A percentile compares a stretch with the other conserved stretches of the same genome.
Evolutionary conservation across 192 early-diverging fungal genomes (phyloP).

Genomic region (Coemansia reversa): DNA sequence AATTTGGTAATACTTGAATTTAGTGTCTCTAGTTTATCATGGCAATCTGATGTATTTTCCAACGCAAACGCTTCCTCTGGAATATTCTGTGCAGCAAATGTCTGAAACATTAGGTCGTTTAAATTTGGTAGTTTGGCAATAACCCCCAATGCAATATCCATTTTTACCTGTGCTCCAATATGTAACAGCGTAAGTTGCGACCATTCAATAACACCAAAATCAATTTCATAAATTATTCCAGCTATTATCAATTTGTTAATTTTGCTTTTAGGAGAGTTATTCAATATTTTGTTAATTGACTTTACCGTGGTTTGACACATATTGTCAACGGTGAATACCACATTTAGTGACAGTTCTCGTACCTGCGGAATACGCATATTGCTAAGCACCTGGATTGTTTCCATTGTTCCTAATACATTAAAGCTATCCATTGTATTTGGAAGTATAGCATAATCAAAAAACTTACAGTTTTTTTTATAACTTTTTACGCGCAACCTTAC

Average conservation of each 20-base stretch:
- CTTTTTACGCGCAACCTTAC: constrained; percentile 2
- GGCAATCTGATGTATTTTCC: not conserved
- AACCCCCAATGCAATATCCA: not conserved
- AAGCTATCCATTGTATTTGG: constrained; percentile 8
- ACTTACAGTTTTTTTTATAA: not conserved
- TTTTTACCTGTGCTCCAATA: not conserved
- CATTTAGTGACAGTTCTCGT: not conserved
- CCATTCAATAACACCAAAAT: constrained; percentile 2
- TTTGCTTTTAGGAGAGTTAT: not conserved
- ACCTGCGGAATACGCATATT: not conserved
- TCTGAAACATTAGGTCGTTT: not conserved
- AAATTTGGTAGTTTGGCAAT: constrained; percentile 7
- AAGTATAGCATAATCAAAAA: constrained; percentile 1
- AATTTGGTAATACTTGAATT: not conserved
- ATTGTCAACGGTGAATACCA: not conserved
- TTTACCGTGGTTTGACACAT: not conserved
- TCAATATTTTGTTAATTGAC: constrained; percentile 8
- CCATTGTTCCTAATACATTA: constrained; percentile 4
- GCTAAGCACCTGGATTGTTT: not conserved
- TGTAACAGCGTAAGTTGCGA: constrained; percentile 3
- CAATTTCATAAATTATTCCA: constrained; percentile 2
- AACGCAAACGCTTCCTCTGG: constrained; percentile 3
- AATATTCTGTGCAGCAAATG: not conserved
- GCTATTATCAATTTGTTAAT: not conserved
- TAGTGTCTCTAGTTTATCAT: constrained; percentile 1